A percentile compares a stretch with the other conserved stretches of the same genome.
These are phyloP conservation scores for Closterium sp. DNA, from an alignment of 139 green algal species.

Conservation along the genomic window DNA sequence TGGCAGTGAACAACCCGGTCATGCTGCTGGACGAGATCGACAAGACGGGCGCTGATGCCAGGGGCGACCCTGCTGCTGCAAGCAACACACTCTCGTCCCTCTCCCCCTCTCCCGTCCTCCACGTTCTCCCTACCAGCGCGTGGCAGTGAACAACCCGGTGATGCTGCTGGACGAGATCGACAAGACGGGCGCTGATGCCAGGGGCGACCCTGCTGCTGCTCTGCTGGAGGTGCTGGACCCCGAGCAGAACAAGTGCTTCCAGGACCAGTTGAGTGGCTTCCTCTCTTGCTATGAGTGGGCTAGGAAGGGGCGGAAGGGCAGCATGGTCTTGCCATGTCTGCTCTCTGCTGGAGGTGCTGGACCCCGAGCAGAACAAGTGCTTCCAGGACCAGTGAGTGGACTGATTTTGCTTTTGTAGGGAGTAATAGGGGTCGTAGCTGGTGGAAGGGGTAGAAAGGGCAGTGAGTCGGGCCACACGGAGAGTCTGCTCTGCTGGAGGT, in stretches of 20 bases:
- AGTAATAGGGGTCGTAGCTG: too few species aligned
- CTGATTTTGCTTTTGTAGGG: too few species aligned
- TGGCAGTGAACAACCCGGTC: constrained; percentile 42
- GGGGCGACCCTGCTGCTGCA: constrained; percentile 53
- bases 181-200: constrained; percentile 52
- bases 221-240: constrained; percentile 65
- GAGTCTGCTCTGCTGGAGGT: constrained; percentile 60
- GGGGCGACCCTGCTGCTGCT: constrained; percentile 56
- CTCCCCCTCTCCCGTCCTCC: too few species aligned
- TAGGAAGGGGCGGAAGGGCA: too few species aligned
- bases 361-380: constrained; percentile 61
- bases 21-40: constrained; percentile 64
- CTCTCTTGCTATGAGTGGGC: too few species aligned
- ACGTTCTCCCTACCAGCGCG: too few species aligned
- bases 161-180: constrained; percentile 64
- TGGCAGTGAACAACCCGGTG: constrained; percentile 41
- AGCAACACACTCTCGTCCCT: too few species aligned
- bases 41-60: constrained; percentile 52
- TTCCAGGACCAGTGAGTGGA: constrained; percentile 33
- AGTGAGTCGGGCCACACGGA: too few species aligned
- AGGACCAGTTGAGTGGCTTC: too few species aligned
- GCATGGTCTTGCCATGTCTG: too few species aligned
- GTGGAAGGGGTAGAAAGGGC: too few species aligned
- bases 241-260: constrained; percentile 63
- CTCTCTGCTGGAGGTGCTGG: too few species aligned